Evolutionary conservation across 2,329 filamentous ascomycete genomes (phyloP), one percentile per base, ranked within the genome.

Genomic region (Pseudocercospora cruenta): DNA sequence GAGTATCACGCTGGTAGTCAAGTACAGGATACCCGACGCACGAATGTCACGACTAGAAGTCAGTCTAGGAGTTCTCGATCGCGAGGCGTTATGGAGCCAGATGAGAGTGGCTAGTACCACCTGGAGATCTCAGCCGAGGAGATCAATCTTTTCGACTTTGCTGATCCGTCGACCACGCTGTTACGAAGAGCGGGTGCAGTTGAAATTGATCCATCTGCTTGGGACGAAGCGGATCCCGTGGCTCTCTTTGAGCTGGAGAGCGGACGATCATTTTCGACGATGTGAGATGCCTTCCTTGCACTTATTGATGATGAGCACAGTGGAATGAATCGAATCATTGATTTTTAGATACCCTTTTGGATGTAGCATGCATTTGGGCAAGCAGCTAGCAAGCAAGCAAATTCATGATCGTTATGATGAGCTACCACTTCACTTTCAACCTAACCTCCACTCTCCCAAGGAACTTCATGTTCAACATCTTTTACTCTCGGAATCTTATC

Each of bases 381-480:
- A 26, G 39, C 39, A 19, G 39, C 39, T 43, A 10, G 39, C 39
- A 43, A 14, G 33, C 33, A 36, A 14, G 28, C 28, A 8, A 43
- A n/a, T 19, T 19, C 39, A 43, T 43, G 39, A 43, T 43, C 39
- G 39, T 43, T 43, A 19, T 19, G 14, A 19, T 6, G 24, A 26
- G 36, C 36, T 39, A 39, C 36, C 36, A n/a, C 36, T 39, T 5
- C 36, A 43, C 1, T 5, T 36, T 14, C 22, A 14, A 4, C 33
- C n/a, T 63, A 49, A 16, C 51, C 33, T 54, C 53, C 31, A 45
- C 49, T 39, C 31, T 64, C 28, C 43, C 57, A 70, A 0, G 67
- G 65, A 12, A 81, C 77, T 63, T 81, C 79, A 70, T 80, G 78
- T 70, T 81, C 80, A 54, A 81, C 75, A 65, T 80, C 79, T 39